Conservation (phyloP, 2,329 filamentous ascomycete species). For the Ceratocystis alfenasii region DNA sequence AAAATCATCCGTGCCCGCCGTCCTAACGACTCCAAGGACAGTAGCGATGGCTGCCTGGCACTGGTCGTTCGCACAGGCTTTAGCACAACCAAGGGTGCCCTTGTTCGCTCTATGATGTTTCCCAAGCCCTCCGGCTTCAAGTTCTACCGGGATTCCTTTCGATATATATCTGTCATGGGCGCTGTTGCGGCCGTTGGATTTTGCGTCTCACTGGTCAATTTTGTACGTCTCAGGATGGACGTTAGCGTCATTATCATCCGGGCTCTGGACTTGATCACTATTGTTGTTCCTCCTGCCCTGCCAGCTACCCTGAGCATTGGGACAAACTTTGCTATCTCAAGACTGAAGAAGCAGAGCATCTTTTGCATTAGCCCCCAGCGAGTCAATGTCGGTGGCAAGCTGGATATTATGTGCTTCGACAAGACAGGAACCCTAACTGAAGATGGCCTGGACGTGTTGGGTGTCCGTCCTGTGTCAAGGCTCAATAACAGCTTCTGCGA, state of each 20-base stretch:
- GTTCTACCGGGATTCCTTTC: constrained; percentile 94
- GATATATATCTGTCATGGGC: constrained; percentile 95
- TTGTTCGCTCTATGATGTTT: constrained; percentile 96
- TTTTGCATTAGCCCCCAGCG: constrained; percentile 97
- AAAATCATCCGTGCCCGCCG: constrained; percentile 85
- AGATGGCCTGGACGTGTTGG: constrained; percentile 87
- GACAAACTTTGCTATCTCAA: constrained; percentile 81
- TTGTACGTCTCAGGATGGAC: constrained; percentile 67
- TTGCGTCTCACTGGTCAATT: constrained; percentile 83
- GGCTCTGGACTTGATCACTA: constrained; percentile 90
- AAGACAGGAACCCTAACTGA: constrained; percentile 98
- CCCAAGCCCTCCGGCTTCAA: constrained; percentile 97
- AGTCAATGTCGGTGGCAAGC: constrained; percentile 90
- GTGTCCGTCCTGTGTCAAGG: constrained; percentile 56
- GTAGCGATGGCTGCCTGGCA: constrained; percentile 71
- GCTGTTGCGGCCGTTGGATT: constrained; percentile 77
- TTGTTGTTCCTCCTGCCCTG: constrained; percentile 87
- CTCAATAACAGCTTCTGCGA: constrained; percentile 14
- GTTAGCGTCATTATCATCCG: constrained; percentile 88
- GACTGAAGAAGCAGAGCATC: constrained; percentile 78
- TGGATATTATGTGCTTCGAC: constrained; percentile 95
- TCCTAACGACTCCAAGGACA: constrained; percentile 73
- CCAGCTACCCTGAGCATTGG: constrained; percentile 93
- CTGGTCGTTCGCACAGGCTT: constrained; percentile 92
- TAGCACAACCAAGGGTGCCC: constrained; percentile 89